These are phyloP conservation scores for Thermomyces lanuginosus DNA, from an alignment of 2,329 filamentous ascomycete genomes.

Conservation along the genomic window DNA sequence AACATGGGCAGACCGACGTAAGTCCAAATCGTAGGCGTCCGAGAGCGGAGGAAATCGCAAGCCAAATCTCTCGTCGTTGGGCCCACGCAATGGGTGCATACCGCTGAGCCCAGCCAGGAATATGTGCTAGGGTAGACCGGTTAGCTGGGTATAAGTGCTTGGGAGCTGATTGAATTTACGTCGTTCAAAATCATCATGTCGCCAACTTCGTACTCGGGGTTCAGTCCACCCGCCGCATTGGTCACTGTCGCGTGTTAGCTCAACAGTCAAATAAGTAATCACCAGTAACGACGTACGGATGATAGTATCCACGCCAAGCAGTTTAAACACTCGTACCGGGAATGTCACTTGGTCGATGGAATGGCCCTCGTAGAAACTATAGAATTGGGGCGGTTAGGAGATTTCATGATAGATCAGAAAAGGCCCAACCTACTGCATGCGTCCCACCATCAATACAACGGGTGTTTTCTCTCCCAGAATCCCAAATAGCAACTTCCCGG, in stretches of 20 bases:
- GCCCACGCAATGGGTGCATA: conserved; percentile 44
- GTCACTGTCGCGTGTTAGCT: conserved; percentile 33
- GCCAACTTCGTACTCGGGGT: conserved; percentile 46
- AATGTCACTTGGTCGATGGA: conserved; percentile 47
- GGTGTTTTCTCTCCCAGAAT: conserved; percentile 39
- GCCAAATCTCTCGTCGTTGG: conserved; percentile 47
- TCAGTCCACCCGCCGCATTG: conserved; percentile 50
- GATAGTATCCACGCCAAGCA: conserved; percentile 44
- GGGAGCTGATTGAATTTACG: conserved; percentile 27
- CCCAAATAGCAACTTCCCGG: conserved; percentile 49
- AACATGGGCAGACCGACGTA: conserved; percentile 40
- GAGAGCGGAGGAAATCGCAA: conserved; percentile 47
- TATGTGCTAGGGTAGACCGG: conserved; percentile 34
- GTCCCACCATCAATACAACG: conserved; percentile 47
- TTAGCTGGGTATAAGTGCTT: conserved; percentile 5
- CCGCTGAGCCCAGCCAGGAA: conserved; percentile 47
- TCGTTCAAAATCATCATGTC: conserved; percentile 51
- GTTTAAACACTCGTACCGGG: conserved; percentile 47
- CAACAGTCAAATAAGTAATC: conserved; percentile 3
- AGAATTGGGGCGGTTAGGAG: neutral
- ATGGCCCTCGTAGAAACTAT: conserved; percentile 52
- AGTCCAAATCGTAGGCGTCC: conserved; percentile 48
- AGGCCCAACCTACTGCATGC: conserved; percentile 41
- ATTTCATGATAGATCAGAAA: neutral
- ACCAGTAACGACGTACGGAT: conserved; percentile 36